These are phyloP conservation scores for Crepidotus variabilis DNA, from an alignment of 768 basidiomycete species.

Conservation along the genomic window DNA sequence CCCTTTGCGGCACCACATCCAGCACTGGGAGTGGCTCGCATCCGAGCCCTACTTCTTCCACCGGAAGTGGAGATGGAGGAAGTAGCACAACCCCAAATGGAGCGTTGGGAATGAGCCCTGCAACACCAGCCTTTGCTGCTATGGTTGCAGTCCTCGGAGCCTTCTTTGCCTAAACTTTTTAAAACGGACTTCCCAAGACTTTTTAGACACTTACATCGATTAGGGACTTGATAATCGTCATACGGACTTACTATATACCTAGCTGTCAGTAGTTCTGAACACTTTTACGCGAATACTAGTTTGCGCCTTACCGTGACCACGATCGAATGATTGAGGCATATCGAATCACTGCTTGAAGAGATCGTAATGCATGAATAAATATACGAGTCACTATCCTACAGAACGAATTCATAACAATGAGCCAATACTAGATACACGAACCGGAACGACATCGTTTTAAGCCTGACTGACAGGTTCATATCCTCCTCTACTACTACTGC, in stretches of 20 bases:
- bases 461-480: slow-evolving; percentile 70
- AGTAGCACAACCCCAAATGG: not conserved
- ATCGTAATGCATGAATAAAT: not conserved
- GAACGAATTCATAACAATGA: not conserved
- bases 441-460: slow-evolving; percentile 15
- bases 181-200: too few species aligned
- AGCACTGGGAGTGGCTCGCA: not conserved
- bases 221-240: too few species aligned
- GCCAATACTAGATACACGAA: not conserved
- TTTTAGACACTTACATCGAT: too few species aligned
- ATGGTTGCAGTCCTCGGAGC: not conserved
- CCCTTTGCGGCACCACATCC: too few species aligned
- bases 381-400: not conserved
- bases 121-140: not conserved
- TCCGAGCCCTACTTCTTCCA: not conserved
- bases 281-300: too few species aligned
- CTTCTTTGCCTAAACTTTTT: too few species aligned
- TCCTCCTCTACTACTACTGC: slow-evolving; percentile 42
- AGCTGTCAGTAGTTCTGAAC: too few species aligned
- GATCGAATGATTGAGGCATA: too few species aligned
- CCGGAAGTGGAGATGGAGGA: not conserved
- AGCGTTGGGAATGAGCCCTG: not conserved
- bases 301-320: too few species aligned
- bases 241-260: too few species aligned
- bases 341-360: too few species aligned